These are phyloP conservation scores for Eucalyptus grandis DNA, from an alignment of 345 rosid species.

Conservation along the genomic window DNA sequence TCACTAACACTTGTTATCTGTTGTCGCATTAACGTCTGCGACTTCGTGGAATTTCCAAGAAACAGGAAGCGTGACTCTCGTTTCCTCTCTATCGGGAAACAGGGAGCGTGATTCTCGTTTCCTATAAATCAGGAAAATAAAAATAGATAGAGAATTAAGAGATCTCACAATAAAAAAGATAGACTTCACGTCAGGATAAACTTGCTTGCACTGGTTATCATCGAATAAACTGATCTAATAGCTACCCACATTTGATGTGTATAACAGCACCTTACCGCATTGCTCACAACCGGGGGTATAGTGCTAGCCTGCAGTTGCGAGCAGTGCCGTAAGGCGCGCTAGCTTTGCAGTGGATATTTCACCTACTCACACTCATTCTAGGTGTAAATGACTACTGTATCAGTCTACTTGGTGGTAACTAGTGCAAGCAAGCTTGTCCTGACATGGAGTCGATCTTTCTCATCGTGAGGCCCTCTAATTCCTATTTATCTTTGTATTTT, in stretches of 20 bases:
- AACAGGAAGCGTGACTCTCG: background rate
- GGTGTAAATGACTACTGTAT: accelerated
- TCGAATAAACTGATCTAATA: no score
- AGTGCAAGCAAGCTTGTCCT: no score
- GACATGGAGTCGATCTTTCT: accelerated
- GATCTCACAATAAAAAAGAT: no score
- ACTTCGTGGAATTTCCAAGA: background rate
- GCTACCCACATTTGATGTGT: accelerated
- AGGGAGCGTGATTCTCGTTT: background rate
- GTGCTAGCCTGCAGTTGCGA: no score
- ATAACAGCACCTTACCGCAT: no score
- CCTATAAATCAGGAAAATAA: accelerated
- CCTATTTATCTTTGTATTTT: accelerated
- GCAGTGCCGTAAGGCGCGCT: no score
- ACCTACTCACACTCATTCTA: no score
- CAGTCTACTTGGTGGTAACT: accelerated
- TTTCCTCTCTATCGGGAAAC: background rate
- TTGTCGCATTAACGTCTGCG: background rate
- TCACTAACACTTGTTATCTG: background rate
- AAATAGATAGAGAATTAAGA: accelerated
- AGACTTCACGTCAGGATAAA: no score
- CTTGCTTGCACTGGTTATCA: accelerated
- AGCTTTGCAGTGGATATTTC: no score
- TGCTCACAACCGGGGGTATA: no score
- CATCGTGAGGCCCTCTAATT: no score